Base-by-base conservation (phyloP, 768 basidiomycete genomes). In the Pilatotrama ljubarskyi region DNA sequence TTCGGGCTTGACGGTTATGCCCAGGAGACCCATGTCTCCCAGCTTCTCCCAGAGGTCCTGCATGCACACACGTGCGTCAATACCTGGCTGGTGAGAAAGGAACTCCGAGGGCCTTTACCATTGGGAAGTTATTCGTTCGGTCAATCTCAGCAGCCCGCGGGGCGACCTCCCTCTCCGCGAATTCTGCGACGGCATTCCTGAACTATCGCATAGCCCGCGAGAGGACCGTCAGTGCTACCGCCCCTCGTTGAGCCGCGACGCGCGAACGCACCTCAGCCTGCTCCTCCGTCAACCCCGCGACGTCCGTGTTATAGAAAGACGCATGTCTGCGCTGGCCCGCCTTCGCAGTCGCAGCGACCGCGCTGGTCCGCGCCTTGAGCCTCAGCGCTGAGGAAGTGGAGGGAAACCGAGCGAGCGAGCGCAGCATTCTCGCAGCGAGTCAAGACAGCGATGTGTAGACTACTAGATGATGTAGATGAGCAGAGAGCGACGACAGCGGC, bases 1-100 rank as follows among this genome's bases (percentile, higher is more conserved):
- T 66, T 90, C 79, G 38, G 87, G 81, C 11, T 86, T 81, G 17
- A 90, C 92, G 5, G 95, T 98, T 24, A 91, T 78, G 57, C 95
- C 95, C 17, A 98, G 82, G 26, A 98, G 79, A 10, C 95, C 95
- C 95, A 98, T 96, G 20, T 83, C 81, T 5, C 95, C 93, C 46
- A 98, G 79, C 73, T 93, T 93, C 70, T 88, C 84, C 88, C 93
- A 94, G 40, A 96, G 76, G 70, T 91, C 86, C 91, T 94, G 46
- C 10, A 42, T 22, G 17, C 4, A 24, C 13, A 24, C 47, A 32
- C 2, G 44, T 43, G 50, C 53, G 55, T n/a, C n/a, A 13, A 15
- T 48, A 5, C 4, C 6, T 40, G 13, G 6, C 26, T 20, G 22
- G 24, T 10, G 8, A 24, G 11, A 10, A 8, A 47, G 40, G 17